Percentiles rank a stretch among this genome's conserved stretches.
phyloP scores from a whole-genome alignment of 176 grass and related monocot genomes.

The Eleusine indica region DNA sequence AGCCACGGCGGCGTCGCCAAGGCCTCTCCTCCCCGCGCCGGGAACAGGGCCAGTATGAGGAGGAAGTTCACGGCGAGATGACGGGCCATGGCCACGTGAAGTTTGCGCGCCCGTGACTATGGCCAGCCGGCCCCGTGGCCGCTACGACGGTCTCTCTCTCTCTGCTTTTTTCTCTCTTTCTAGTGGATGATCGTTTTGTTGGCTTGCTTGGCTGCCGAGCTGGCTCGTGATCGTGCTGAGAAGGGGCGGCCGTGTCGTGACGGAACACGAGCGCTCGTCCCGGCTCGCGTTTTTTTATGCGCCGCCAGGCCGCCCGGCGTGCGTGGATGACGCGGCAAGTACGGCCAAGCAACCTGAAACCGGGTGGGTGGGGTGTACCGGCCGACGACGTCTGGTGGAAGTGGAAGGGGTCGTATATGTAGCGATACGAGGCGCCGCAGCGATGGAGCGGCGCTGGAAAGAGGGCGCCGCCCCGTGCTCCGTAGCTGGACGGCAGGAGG shows the following conservation, averaged over 20 bases:
- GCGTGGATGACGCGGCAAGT: background rate
- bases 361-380: background rate
- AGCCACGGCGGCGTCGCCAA: conserved; percentile 48
- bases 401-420: background rate
- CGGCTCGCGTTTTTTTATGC: background rate
- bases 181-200: background rate
- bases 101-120: conserved; percentile 30
- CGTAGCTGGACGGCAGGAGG: background rate
- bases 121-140: background rate
- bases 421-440: background rate
- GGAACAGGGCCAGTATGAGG: background rate
- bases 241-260: conserved; percentile 31
- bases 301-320: conserved; percentile 34
- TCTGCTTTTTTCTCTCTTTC: background rate
- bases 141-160: background rate
- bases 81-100: background rate
- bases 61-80: background rate
- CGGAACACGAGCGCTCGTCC: conserved; percentile 4
- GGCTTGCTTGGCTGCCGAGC: background rate
- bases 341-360: background rate
- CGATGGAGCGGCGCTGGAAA: background rate
- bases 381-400: background rate
- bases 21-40: background rate
- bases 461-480: background rate
- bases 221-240: background rate